Evolutionary conservation across 495 filamentous ascomycete species (phyloP), one percentile per base, ranked within the genome.

Genomic region (Viridothelium virens): DNA sequence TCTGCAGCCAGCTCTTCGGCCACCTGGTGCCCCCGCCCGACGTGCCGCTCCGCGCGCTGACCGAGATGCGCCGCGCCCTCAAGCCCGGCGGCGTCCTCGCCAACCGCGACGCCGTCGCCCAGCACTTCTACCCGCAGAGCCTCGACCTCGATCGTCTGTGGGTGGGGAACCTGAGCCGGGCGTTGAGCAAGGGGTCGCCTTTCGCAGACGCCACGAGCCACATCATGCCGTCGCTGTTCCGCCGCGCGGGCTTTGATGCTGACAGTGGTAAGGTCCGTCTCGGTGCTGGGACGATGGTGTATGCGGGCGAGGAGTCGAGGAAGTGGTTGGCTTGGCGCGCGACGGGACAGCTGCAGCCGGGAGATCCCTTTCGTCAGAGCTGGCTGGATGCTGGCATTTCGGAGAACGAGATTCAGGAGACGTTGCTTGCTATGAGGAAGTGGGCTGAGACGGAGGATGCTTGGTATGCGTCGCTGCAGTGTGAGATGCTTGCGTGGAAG

Each of bases 401-500:
- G 2, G 74, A 76, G 44, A 74, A 74, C 0, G 77, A 76, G 72
- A 76, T 79, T 41, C 67, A 74, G 50, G 47, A 78, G 70, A 73
- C 73, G 61, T 38, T 72, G 48, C 14, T 2, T 12, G 77, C 77
- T 10, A 64, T 75, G 39, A 25, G 65, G 53, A 65, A 67, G 53
- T 77, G 77, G 77, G 71, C 70, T 14, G 74, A 74, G 61, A 74
- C 67, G 38, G 74, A 78, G 56, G 77, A 76, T 70, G 77, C 77
- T 16, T 79, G 76, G 77, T 76, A 68, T 65, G 76, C 66, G 2
- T 67, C 70, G 53, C 25, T 77, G 66, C 72, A 77, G 73, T 71
- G 71, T 48, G 77, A 79, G 66, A 71, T 77, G 69, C 69, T 78
- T 25, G 77, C 72, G 18, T 78, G 77, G 77, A 79, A 79, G 69